A percentile compares a stretch with the other conserved stretches of the same genome.
Evolutionary conservation across 305 asterid species (phyloP).

Genomic region (Coffea humblotiana): DNA sequence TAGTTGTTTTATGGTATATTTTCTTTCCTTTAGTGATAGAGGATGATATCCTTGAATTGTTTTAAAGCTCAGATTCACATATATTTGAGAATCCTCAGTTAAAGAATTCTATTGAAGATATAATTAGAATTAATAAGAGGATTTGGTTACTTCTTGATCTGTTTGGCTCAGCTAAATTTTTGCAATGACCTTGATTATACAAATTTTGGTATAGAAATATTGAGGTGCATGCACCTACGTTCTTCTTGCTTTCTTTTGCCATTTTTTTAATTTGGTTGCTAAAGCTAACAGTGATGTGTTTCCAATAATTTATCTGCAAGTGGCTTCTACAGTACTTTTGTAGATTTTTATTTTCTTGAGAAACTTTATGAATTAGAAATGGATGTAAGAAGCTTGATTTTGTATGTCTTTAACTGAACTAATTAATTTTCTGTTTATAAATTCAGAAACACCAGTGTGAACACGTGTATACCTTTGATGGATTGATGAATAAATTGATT

Average conservation of each 20-base stretch:
- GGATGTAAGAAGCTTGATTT: constrained; percentile 20
- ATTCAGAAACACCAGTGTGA: constrained; percentile 8
- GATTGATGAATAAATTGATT: constrained; percentile 36
- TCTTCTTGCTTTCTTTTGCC: constrained; percentile 3
- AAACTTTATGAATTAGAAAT: constrained; percentile 11
- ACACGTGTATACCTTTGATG: constrained; percentile 18
- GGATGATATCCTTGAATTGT: not conserved
- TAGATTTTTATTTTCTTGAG: constrained; percentile 2
- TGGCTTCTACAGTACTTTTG: not conserved
- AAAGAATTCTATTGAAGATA: not conserved
- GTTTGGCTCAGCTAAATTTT: constrained; percentile 36
- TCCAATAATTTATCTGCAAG: constrained; percentile 6
- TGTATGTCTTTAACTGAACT: constrained; percentile 21
- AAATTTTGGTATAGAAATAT: constrained; percentile 14
- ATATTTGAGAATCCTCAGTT: not conserved
- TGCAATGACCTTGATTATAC: constrained; percentile 17
- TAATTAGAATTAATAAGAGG: not conserved
- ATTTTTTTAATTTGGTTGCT: constrained; percentile 11
- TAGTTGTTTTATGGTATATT: not conserved
- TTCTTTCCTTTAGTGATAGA: not conserved
- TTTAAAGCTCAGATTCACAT: not conserved
- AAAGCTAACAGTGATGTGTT: not conserved
- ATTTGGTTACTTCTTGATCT: constrained; percentile 18
- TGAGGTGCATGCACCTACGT: constrained; percentile 10
- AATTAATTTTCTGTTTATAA: constrained; percentile 16